Conservation (phyloP, 2,329 filamentous ascomycete species). For the Zalaria sp. region DNA sequence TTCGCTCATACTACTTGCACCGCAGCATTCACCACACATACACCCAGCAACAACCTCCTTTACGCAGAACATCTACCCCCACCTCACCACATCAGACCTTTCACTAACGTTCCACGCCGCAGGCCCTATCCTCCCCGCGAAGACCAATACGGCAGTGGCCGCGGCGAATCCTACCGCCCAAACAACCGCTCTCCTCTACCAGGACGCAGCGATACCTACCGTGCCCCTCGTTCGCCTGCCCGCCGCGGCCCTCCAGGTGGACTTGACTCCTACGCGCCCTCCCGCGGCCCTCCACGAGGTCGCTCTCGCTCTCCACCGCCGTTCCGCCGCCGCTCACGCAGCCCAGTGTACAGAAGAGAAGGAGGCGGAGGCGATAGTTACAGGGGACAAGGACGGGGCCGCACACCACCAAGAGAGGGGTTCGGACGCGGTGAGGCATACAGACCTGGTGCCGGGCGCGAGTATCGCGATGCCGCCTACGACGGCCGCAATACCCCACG, state of each 20-base stretch:
- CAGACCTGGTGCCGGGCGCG: conserved; percentile 17
- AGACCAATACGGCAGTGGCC: conserved; percentile 19
- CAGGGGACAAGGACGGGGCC: conserved; percentile 16
- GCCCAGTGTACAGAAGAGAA: conserved; percentile 14
- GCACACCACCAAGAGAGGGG: conserved; percentile 16
- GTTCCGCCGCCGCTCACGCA: conserved; percentile 17
- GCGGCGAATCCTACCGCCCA: conserved; percentile 24
- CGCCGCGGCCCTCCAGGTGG: conserved; percentile 19
- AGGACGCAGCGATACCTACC: conserved; percentile 18
- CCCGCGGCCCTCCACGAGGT: conserved; percentile 13
- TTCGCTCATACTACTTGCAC: too few relatives aligned
- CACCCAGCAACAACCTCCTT: too few relatives aligned
- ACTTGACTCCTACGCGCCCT: conserved; percentile 13
- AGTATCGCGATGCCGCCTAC: conserved; percentile 15
- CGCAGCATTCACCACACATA: too few relatives aligned
- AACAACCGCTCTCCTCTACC: conserved; percentile 16
- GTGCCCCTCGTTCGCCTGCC: conserved; percentile 33
- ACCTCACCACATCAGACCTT: too few relatives aligned
- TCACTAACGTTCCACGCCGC: too few relatives aligned
- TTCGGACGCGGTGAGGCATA: conserved; percentile 21
- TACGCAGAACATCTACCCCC: too few relatives aligned
- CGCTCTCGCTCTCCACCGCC: conserved; percentile 12
- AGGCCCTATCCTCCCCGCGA: conserved; percentile 15
- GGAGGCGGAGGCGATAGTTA: conserved; percentile 19
- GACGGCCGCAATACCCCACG: conserved; percentile 23